Evolutionary conservation across 176 grass and related monocot genomes (phyloP).

Genomic region (Carex littledalei): DNA sequence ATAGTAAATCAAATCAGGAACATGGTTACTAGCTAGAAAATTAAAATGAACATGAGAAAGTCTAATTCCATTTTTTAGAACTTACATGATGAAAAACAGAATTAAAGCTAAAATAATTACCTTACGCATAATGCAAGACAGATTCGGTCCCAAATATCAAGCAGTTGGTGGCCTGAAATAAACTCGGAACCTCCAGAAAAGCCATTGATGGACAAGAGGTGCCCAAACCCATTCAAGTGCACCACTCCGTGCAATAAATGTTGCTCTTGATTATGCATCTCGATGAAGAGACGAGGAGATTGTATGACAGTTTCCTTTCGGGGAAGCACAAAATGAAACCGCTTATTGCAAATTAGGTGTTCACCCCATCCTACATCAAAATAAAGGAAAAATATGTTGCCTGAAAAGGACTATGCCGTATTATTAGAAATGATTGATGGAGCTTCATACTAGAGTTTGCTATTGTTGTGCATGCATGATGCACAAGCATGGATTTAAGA

Average conservation of each 20-base stretch:
- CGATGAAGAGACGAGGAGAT: conserved; percentile 36
- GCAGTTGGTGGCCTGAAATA: conserved; percentile 72
- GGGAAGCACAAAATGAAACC: conserved; percentile 86
- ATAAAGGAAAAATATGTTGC: background rate
- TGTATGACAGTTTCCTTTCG: conserved; percentile 43
- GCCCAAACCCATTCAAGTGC: conserved; percentile 87
- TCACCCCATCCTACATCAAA: conserved; percentile 66
- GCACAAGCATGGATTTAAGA: background rate
- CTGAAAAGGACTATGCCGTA: background rate
- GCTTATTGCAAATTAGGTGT: conserved; percentile 77
- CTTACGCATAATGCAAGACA: conserved; percentile 58
- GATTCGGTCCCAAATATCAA: conserved; percentile 85
- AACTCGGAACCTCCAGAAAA: conserved; percentile 73
- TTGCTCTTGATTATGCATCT: conserved; percentile 23
- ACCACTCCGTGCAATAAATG: conserved; percentile 75
- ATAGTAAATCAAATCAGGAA: background rate
- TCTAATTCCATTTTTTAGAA: background rate
- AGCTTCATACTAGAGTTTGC: background rate
- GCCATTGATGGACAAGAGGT: conserved; percentile 63
- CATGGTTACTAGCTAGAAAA: background rate
- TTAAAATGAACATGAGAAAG: background rate
- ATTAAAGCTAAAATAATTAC: conserved; percentile 21
- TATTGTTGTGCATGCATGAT: background rate
- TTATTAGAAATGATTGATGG: background rate
- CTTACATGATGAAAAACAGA: background rate